Percentiles rank a stretch among this genome's conserved stretches.
Evolutionary conservation across 2,329 filamentous ascomycete genomes (phyloP).

Genomic region (Stagonosporopsis tanaceti): DNA sequence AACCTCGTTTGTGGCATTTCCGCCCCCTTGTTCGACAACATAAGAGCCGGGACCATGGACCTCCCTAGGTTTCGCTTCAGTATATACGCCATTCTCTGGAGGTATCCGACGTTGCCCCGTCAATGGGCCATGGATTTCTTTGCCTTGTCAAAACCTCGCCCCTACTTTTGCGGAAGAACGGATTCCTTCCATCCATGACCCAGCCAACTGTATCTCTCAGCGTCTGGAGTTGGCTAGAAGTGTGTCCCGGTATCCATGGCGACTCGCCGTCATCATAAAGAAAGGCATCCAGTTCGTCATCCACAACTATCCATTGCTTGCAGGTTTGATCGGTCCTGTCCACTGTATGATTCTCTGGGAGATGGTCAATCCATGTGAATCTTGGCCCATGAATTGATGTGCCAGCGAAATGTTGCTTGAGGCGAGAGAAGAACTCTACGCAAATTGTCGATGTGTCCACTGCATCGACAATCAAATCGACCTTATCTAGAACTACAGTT

Average conservation of each 20-base stretch:
- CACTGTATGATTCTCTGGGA: neutral
- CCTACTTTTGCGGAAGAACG: neutral
- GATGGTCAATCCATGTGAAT: neutral
- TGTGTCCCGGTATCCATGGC: neutral
- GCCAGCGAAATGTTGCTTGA: neutral
- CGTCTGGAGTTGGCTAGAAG: neutral
- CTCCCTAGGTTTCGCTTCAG: neutral
- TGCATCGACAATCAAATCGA: neutral
- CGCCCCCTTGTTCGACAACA: too few relatives aligned
- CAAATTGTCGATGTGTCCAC: neutral
- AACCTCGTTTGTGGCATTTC: too few relatives aligned
- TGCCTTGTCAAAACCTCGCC: neutral
- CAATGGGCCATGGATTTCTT: slow-evolving; percentile 3
- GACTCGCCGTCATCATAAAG: slow-evolving; percentile 2
- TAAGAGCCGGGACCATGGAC: neutral
- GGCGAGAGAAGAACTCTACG: neutral
- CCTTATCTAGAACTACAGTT: neutral
- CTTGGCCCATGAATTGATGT: neutral
- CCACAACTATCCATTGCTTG: slow-evolving; percentile 1
- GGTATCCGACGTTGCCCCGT: neutral
- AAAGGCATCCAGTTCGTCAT: slow-evolving; percentile 4
- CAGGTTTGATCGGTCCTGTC: neutral
- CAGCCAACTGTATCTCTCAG: slow-evolving; percentile 3
- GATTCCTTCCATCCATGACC: slow-evolving; percentile 9
- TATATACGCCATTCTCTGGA: neutral